Base-by-base conservation (phyloP, 2,329 filamentous ascomycete genomes). In the Xylariaceae sp. region DNA sequence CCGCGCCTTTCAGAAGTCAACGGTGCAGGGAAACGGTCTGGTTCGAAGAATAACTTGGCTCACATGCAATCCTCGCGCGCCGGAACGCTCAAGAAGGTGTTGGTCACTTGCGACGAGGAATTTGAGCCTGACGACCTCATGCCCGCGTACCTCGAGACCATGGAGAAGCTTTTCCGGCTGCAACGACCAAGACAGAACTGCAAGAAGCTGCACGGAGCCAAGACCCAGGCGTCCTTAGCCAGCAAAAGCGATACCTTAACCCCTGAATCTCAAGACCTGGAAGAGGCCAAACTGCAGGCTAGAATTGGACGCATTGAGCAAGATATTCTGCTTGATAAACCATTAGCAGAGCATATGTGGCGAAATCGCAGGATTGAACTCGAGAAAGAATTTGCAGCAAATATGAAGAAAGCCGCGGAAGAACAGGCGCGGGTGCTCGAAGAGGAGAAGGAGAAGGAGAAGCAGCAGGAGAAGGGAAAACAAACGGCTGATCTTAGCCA, bases 261-360 rank as follows among this genome's bases (percentile, higher is more conserved):
- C 29, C 35, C 42, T 6, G 62, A 65, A 30, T 49, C 56, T 4
- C 70, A 74, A 31, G 68, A 71, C 12, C 69, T 80, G 27, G 79
- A 82, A 57, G 74, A 84, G 43, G 79, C 80, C 7, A 89, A 85
- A 62, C 71, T 95, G 2, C 78, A 86, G 41, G 83, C 85, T 12
- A 95, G 91, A 67, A 73, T 96, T 40, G 79, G 84, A 39, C 81
- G 81, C 57, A 89, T 96, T 42, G 87, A 94, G 65, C 86, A 83
- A 30, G 88, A 92, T 66, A 76, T 90, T 12, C 73, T 92, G 2
- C 91, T 91, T 64, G 88, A 92, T 66, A 80, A 78, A 54, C 75
- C 78, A 45, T 69, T 80, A 35, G 88, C 86, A 3, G 82, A 88
- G 53, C 74, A 80, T 56, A 74, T 80, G 62, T 91, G 88, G 88